These are phyloP conservation scores for Rhipidocladum racemiflorum DNA, from an alignment of 176 grass and related monocot genomes.

Conservation along the genomic window DNA sequence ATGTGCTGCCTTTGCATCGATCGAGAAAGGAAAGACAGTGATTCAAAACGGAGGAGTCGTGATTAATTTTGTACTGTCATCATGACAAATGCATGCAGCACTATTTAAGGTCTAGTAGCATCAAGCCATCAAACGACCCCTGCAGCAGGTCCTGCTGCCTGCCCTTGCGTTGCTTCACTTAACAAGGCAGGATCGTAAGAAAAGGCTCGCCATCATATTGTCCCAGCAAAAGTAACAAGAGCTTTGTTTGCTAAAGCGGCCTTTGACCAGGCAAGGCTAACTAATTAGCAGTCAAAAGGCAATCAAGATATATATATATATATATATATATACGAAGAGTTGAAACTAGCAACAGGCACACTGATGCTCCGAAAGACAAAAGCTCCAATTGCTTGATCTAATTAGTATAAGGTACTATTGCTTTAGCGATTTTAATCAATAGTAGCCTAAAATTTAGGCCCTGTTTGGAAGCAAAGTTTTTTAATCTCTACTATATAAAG, in stretches of 20 bases:
- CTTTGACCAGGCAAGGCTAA: slow-evolving; percentile 22
- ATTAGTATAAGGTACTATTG: not conserved
- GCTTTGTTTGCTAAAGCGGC: slow-evolving; percentile 9
- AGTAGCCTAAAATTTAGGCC: too few relatives aligned
- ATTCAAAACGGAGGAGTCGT: not conserved
- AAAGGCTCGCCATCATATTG: slow-evolving; percentile 23
- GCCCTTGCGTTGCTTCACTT: not conserved
- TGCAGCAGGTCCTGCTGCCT: not conserved
- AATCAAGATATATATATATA: not conserved
- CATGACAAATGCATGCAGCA: not conserved
- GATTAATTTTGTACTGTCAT: not conserved
- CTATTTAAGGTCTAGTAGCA: not conserved
- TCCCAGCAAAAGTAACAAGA: slow-evolving; percentile 7
- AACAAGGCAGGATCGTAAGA: slow-evolving; percentile 1
- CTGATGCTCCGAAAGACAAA: not conserved
- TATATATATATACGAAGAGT: not conserved
- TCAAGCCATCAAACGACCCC: not conserved
- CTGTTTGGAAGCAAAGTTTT: too few relatives aligned
- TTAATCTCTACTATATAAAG: too few relatives aligned
- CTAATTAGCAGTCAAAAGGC: slow-evolving; percentile 1
- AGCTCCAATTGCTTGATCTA: not conserved
- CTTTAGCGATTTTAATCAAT: not conserved
- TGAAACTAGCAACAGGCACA: not conserved
- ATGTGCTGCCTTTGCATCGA: not conserved
- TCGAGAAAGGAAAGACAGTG: not conserved